Evolutionary conservation across 2,329 filamentous ascomycete genomes (phyloP), one percentile per base, ranked within the genome.

Genomic region (Ophiostoma piceae): DNA sequence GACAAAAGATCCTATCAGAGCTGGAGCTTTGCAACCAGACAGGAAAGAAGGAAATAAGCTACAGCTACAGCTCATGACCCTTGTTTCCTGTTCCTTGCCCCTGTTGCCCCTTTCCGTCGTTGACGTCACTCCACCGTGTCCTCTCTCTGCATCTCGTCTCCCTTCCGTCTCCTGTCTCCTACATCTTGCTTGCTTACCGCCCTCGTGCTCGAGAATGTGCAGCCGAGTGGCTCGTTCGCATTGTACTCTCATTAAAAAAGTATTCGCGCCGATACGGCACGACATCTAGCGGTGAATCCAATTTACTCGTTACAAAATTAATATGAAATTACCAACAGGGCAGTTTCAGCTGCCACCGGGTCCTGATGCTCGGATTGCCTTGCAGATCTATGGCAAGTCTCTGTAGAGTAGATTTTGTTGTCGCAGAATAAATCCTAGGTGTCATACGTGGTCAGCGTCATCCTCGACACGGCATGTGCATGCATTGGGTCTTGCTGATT

Each of bases 171-270:
- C 22, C 16, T 16, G 22, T 3, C 57, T 47, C 29, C 35, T 35
- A 35, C 35, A 35, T 35, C 35, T 6, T 29, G 26, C 26, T 35
- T 35, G 4, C 35, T 47, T 67, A 32, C 39, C 66, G 19, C 54
- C 37, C 69, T 47, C 69, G 69, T 71, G 69, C 67, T 39, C 5
- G 12, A 47, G 32, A n/a, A 39, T 60, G 4, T 32, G 54, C 69
- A 71, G 67, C 51, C 69, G 62, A 71, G 67, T 71, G 69, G 69
- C 39, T 67, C 69, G 43, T 62, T 26, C 67, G 4, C 11, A 35
- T 57, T 14, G 54, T 39, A 22, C 22, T 35, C 35, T 35, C 32
- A 37, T 19, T 29, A 32, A 3, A n/a, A 35, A 6, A 35, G 35
- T 35, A 35, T 35, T 35, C 26, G 16, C 60, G 16, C 60, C 29